phyloP scores from a whole-genome alignment of 345 rosid species.

The Eucalyptus urophylla region DNA sequence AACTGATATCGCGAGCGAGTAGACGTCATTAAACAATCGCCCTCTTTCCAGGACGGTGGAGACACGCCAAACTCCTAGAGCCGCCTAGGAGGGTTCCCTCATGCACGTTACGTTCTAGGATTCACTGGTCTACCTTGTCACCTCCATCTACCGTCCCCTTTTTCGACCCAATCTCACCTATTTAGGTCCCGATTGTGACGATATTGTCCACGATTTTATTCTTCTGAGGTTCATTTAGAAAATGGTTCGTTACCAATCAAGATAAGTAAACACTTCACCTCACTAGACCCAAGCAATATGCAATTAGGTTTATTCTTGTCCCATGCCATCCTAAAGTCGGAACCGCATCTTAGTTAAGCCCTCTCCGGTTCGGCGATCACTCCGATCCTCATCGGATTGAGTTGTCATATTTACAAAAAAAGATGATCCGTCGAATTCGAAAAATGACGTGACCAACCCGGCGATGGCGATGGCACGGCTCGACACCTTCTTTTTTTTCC shows the following conservation, averaged over 20 bases:
- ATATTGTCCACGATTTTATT: no score
- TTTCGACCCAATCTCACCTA: no score
- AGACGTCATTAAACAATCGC: neutral
- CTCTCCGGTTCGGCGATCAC: fast-evolving
- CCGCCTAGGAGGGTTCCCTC: neutral
- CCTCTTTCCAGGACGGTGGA: neutral
- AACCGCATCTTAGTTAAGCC: fast-evolving
- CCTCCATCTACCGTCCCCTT: neutral
- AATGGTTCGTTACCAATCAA: fast-evolving
- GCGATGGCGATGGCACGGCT: neutral
- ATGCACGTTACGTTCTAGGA: neutral
- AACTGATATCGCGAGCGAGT: neutral
- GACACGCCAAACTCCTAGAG: neutral
- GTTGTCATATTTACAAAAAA: fast-evolving
- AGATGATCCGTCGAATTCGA: fast-evolving
- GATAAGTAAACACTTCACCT: no score
- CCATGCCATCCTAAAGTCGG: fast-evolving
- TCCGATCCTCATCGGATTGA: fast-evolving
- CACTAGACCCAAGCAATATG: no score
- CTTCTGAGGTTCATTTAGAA: fast-evolving
- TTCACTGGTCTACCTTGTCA: neutral
- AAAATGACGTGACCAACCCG: neutral
- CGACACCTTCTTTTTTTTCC: neutral
- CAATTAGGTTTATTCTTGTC: fast-evolving
- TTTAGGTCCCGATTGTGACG: no score